Percentiles rank a stretch among this genome's conserved stretches.
Evolutionary conservation across 768 basidiomycete species (phyloP).

Genomic region (Kwoniella sp.): DNA sequence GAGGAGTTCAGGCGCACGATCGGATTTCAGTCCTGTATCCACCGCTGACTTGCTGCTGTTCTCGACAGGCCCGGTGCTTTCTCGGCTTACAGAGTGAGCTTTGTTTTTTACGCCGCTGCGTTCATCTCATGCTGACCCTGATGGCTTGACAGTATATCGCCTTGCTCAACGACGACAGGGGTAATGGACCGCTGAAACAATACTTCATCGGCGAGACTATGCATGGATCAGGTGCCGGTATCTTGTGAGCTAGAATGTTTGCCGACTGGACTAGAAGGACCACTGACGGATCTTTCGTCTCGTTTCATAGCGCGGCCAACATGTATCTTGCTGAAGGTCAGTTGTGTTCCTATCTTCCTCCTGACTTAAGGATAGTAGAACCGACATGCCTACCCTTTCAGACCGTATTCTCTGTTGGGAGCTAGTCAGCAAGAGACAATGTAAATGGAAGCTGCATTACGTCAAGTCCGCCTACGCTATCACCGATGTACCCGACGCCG

Average conservation of each 20-base stretch:
- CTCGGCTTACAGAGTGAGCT: conserved; percentile 70
- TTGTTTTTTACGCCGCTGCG: background rate
- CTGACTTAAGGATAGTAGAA: background rate
- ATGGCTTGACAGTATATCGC: conserved; percentile 65
- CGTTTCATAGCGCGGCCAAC: conserved; percentile 40
- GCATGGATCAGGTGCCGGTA: conserved; percentile 58
- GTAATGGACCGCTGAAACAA: conserved; percentile 87
- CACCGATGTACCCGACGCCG: conserved; percentile 91
- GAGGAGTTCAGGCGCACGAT: no score
- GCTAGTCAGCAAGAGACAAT: conserved; percentile 88
- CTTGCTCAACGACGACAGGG: conserved; percentile 77
- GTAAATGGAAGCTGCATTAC: conserved; percentile 90
- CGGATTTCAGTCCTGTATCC: background rate
- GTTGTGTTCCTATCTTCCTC: conserved; percentile 4
- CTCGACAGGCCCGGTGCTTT: conserved; percentile 72
- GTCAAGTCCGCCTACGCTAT: conserved; percentile 92
- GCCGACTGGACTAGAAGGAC: background rate
- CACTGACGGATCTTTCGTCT: conserved; percentile 20
- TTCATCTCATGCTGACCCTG: background rate
- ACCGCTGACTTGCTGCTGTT: background rate
- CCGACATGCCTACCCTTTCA: conserved; percentile 42
- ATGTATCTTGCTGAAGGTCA: conserved; percentile 80
- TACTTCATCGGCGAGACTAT: conserved; percentile 98
- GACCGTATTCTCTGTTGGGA: conserved; percentile 91
- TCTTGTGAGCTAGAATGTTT: conserved; percentile 47